phyloP scores from a whole-genome alignment of 179 eudicot species.

The Kewa caespitosa region DNA sequence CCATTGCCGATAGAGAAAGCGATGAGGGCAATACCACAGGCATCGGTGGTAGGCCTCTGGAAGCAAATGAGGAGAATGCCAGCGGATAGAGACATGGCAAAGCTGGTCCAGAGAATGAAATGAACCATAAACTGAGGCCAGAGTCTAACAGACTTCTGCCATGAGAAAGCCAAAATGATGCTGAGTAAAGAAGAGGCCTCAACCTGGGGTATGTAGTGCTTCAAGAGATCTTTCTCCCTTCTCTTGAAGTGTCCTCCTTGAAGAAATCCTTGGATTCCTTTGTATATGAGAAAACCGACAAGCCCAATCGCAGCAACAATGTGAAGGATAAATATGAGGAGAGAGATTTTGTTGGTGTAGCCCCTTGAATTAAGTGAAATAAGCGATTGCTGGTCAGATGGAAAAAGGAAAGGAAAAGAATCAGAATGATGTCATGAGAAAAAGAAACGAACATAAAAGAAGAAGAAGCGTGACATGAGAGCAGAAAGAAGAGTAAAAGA shows the following conservation, averaged over 20 bases:
- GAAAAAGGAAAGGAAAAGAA: background rate
- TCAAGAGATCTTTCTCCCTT: constrained; percentile 47
- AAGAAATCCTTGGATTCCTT: constrained; percentile 65
- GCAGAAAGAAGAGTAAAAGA: background rate
- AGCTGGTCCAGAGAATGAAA: constrained; percentile 82
- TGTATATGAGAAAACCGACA: constrained; percentile 68
- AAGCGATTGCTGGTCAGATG: constrained; percentile 34
- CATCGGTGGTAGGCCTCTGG: constrained; percentile 76
- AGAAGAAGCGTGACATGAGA: too few species aligned
- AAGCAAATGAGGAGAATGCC: constrained; percentile 87
- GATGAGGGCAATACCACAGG: constrained; percentile 64
- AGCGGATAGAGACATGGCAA: constrained; percentile 61
- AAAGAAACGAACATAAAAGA: background rate
- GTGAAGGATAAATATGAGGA: constrained; percentile 64
- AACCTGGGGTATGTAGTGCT: constrained; percentile 75
- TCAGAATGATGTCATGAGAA: background rate
- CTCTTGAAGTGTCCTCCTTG: constrained; percentile 39
- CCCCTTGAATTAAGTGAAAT: constrained; percentile 62
- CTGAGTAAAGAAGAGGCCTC: constrained; percentile 75
- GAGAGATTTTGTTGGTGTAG: constrained; percentile 77
- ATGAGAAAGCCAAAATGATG: constrained; percentile 67
- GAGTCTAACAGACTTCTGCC: constrained; percentile 77
- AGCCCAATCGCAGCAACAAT: constrained; percentile 52
- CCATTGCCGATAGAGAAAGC: constrained; percentile 80
- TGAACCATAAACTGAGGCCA: constrained; percentile 86